These are phyloP conservation scores for Cercophora newfieldiana DNA, from an alignment of 495 filamentous ascomycete species.

Conservation along the genomic window DNA sequence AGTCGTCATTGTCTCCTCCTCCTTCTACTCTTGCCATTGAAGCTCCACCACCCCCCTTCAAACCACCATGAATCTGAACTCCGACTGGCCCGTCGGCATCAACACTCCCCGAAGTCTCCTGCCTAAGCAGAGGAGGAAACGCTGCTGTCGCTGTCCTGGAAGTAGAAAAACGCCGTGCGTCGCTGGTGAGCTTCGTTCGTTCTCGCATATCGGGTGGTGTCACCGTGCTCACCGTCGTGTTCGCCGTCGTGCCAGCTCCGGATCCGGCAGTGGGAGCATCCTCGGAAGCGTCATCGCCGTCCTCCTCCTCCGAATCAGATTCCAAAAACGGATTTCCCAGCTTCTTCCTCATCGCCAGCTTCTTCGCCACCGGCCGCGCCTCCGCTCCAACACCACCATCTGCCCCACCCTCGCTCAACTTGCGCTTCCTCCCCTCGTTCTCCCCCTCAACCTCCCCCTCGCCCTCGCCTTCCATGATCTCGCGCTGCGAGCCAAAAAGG, in stretches of 20 bases:
- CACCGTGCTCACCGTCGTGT: conserved; percentile 12
- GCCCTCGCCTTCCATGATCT: not conserved
- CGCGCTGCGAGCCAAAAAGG: conserved; percentile 10
- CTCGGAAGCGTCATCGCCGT: not conserved
- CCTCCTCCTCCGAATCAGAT: conserved; percentile 25
- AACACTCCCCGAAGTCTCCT: conserved; percentile 24
- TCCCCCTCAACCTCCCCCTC: conserved; percentile 16
- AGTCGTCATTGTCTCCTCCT: conserved; percentile 47
- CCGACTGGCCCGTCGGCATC: not conserved
- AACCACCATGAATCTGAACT: too few species aligned
- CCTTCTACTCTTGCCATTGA: not conserved
- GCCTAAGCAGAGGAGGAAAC: conserved; percentile 22
- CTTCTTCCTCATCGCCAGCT: conserved; percentile 15
- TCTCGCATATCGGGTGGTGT: conserved; percentile 11
- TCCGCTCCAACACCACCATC: not conserved
- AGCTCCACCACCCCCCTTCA: too few species aligned
- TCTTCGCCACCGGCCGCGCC: not conserved
- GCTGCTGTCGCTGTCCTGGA: conserved; percentile 21
- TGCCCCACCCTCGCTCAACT: not conserved
- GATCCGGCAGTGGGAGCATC: not conserved
- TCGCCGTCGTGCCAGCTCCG: not conserved
- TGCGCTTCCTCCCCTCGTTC: conserved; percentile 2
- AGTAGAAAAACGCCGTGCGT: too few species aligned
- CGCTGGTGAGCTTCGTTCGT: conserved; percentile 24
- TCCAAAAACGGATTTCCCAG: conserved; percentile 33